A percentile compares a stretch with the other conserved stretches of the same genome.
phyloP scores from a whole-genome alignment of 2,329 filamentous ascomycete genomes.

The Fusarium graminum region DNA sequence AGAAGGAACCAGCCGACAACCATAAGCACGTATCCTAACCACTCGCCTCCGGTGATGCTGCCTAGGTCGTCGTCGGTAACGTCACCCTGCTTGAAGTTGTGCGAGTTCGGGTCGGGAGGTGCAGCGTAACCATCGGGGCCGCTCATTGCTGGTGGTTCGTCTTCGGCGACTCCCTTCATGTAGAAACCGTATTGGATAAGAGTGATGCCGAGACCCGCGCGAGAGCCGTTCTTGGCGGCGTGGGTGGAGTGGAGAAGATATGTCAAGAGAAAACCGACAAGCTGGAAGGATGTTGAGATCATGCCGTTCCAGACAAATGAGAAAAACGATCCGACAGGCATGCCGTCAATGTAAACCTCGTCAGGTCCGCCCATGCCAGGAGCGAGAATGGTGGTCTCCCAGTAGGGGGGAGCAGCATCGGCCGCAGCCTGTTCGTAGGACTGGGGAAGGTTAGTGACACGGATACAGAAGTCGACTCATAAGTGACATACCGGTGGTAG shows the following conservation, averaged over 20 bases:
- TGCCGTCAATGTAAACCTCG: slow-evolving; percentile 96
- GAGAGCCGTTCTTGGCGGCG: slow-evolving; percentile 96
- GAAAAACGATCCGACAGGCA: slow-evolving; percentile 90
- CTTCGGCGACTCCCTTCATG: slow-evolving; percentile 77
- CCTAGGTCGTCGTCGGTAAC: slow-evolving; percentile 66
- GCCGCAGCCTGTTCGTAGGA: slow-evolving; percentile 98
- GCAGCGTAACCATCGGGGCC: slow-evolving; percentile 72
- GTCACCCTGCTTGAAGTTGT: slow-evolving; percentile 83
- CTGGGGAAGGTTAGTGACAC: slow-evolving; percentile 63
- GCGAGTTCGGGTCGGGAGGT: slow-evolving; percentile 88
- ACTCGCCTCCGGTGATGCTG: slow-evolving; percentile 80
- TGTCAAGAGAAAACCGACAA: slow-evolving; percentile 96
- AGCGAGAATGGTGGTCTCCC: slow-evolving; percentile 98
- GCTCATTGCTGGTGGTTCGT: slow-evolving; percentile 60
- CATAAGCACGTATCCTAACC: slow-evolving; percentile 94
- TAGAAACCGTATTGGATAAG: slow-evolving; percentile 97
- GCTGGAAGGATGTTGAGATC: slow-evolving; percentile 97
- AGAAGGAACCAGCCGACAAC: slow-evolving; percentile 98
- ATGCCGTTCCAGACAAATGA: slow-evolving; percentile 93
- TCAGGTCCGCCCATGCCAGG: slow-evolving; percentile 90
- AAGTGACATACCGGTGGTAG: slow-evolving; percentile 82
- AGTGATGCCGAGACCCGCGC: slow-evolving; percentile 92
- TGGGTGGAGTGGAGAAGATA: slow-evolving; percentile 98
- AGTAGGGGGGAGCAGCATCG: slow-evolving; percentile 95
- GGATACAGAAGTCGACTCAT: neutral